Base-by-base conservation (phyloP, 768 basidiomycete genomes). In the Termitomyces bulborhizus region DNA sequence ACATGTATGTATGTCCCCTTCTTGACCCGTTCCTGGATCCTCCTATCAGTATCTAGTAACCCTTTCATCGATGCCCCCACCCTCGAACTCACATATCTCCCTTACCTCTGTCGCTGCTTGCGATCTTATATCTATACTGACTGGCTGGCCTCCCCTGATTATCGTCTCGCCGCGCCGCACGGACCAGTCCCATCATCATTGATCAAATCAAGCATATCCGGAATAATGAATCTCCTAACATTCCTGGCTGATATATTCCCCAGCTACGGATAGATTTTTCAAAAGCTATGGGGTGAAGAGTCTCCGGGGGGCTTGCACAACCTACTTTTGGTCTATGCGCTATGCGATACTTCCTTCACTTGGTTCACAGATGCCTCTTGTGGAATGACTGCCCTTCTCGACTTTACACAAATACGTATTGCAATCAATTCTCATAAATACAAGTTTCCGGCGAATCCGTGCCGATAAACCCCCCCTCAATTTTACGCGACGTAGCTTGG, bases 281-380 rank as follows among this genome's bases (percentile, higher is more conserved):
- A n/a, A n/a, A n/a, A n/a, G 27, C 16, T 49, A 40, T 55, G 48
- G 53, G 54, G 54, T 49, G 13, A 39, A 18, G 59, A 45, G 59
- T 60, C 42, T 52, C 59, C 34, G 59, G 59, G 45, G 58, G 59
- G 44, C 53, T 11, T 21, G 24, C 47, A 27, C 21, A 21, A 21
- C 44, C 44, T 44, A 34, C 43, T 51, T 32, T 46, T 52, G 47
- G 36, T 51, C 41, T 44, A 45, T 29, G 56, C 46, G 52, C n/a
- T n/a, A n/a, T n/a, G n/a, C n/a, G n/a, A n/a, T n/a, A n/a, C n/a
- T n/a, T n/a, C 49, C 27, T 26, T 32, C 31, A 9, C 31, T 49
- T 51, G 58, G 58, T 43, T 39, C 52, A 36, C 43, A 56, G 9
- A 40, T 59, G 51, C 58, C 58, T 50, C 42, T 41, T 59, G 55